These are phyloP conservation scores for Aspergillus awamori DNA, from an alignment of 2,329 filamentous ascomycete genomes.

Conservation along the genomic window DNA sequence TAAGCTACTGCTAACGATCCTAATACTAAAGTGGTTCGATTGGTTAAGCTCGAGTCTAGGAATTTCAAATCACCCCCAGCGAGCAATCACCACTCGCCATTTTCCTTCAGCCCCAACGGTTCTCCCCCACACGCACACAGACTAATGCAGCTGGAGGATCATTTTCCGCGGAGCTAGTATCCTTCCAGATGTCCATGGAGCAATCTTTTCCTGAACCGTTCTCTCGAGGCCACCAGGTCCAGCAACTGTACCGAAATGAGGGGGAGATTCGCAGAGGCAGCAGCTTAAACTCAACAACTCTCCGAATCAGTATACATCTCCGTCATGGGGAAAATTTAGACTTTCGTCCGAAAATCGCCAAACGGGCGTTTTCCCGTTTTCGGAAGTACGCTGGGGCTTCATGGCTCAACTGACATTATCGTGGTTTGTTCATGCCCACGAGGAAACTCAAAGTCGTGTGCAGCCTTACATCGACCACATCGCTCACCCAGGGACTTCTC, in stretches of 20 bases:
- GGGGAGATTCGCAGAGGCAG: not conserved
- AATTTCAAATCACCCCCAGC: not conserved
- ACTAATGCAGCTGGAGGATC: conserved; percentile 5
- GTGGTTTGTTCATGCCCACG: not conserved
- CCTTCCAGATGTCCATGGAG: not conserved
- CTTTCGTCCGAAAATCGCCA: conserved; percentile 5
- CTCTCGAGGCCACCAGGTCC: not conserved
- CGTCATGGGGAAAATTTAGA: not conserved
- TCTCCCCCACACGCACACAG: not conserved
- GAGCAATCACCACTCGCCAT: not conserved
- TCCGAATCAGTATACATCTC: not conserved
- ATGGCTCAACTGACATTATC: not conserved
- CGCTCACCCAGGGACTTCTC: not conserved
- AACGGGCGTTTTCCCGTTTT: conserved; percentile 10
- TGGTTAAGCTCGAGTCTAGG: not conserved
- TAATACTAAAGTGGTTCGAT: not conserved
- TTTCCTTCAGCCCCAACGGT: not conserved
- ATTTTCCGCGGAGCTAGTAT: not conserved
- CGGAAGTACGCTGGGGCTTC: conserved; percentile 7
- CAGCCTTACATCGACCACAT: conserved; percentile 3
- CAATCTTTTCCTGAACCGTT: not conserved
- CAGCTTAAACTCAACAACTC: conserved; percentile 3
- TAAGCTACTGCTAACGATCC: not conserved
- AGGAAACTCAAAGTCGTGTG: not conserved
- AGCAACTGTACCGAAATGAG: not conserved